Percentiles rank a stretch among this genome's conserved stretches.
phyloP scores from a whole-genome alignment of 2,329 filamentous ascomycete species.

The Trichoderma arundinaceum region DNA sequence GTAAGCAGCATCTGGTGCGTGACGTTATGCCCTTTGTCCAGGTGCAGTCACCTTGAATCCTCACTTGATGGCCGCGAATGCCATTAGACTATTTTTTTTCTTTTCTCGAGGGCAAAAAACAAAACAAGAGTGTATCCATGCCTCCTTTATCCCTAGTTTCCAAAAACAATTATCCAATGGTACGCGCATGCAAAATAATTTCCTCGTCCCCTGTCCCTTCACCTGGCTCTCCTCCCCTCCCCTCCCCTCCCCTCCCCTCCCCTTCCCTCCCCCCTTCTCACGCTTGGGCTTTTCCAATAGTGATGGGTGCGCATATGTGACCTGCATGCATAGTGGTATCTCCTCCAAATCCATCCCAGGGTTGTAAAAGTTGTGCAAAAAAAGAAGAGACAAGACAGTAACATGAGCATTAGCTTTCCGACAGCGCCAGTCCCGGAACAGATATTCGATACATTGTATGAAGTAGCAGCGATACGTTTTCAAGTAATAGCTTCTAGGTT shows the following conservation, averaged over 20 bases:
- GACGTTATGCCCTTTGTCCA: not conserved
- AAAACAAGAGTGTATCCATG: slow-evolving; percentile 19
- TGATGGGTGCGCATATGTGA: slow-evolving; percentile 8
- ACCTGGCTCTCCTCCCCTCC: not conserved
- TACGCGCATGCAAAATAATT: slow-evolving; percentile 15
- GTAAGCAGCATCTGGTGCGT: not conserved
- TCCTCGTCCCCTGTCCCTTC: slow-evolving; percentile 13
- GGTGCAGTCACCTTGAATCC: not conserved
- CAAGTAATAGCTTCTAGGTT: slow-evolving; percentile 18
- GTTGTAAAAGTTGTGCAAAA: slow-evolving; percentile 27
- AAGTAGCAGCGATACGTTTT: slow-evolving; percentile 19
- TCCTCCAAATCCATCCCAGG: slow-evolving; percentile 36
- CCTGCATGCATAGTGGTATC: slow-evolving; percentile 35
- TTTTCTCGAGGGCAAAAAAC: not conserved
- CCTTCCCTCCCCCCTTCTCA: slow-evolving; percentile 2
- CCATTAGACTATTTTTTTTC: not conserved
- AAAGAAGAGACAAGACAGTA: slow-evolving; percentile 11
- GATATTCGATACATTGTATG: slow-evolving; percentile 28
- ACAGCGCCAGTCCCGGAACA: slow-evolving; percentile 28
- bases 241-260: not conserved
- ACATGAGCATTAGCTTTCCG: slow-evolving; percentile 26
- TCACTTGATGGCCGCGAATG: not conserved
- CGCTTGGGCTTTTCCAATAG: not conserved
- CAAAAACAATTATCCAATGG: not conserved
- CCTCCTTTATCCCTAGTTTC: not conserved